Evolutionary conservation across 2,329 filamentous ascomycete species (phyloP).

Genomic region (Verticillium albo-atrum): DNA sequence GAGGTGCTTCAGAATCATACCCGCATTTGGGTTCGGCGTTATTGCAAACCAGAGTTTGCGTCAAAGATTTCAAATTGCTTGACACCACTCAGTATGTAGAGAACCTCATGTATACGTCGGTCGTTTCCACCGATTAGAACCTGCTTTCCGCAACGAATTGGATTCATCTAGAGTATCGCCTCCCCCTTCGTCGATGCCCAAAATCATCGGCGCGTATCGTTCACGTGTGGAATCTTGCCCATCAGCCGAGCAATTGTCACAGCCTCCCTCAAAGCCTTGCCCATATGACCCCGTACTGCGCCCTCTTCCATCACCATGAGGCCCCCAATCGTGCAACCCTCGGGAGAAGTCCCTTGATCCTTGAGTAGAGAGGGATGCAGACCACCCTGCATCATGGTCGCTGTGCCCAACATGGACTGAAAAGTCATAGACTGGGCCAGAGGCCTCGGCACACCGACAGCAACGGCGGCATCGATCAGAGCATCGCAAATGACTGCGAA

Average conservation of each 20-base stretch:
- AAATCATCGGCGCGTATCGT: constrained; percentile 25
- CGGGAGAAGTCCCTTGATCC: constrained; percentile 56
- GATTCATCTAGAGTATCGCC: too few species aligned
- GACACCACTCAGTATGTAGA: too few species aligned
- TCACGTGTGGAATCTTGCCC: constrained; percentile 31
- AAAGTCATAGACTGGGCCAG: constrained; percentile 55
- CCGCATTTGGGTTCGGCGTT: constrained; percentile 24
- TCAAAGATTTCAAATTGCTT: not conserved
- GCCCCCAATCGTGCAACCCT: constrained; percentile 57
- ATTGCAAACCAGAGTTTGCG: constrained; percentile 17
- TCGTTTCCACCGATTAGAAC: too few species aligned
- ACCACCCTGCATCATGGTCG: constrained; percentile 45
- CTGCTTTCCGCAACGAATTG: too few species aligned
- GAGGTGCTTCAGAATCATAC: constrained; percentile 22
- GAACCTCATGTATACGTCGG: too few species aligned
- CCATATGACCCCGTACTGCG: constrained; percentile 39
- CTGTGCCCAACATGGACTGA: constrained; percentile 55
- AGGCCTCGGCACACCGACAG: constrained; percentile 52
- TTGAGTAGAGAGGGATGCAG: constrained; percentile 53
- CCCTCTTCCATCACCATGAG: constrained; percentile 57
- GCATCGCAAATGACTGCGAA: constrained; percentile 54
- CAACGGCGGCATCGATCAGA: constrained; percentile 54
- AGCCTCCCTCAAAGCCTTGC: constrained; percentile 39
- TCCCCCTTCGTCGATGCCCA: not conserved
- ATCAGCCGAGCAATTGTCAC: constrained; percentile 39